phyloP scores from a whole-genome alignment of 1,284 basidiomycete species.

The Rhodotorula mucilaginosa region DNA sequence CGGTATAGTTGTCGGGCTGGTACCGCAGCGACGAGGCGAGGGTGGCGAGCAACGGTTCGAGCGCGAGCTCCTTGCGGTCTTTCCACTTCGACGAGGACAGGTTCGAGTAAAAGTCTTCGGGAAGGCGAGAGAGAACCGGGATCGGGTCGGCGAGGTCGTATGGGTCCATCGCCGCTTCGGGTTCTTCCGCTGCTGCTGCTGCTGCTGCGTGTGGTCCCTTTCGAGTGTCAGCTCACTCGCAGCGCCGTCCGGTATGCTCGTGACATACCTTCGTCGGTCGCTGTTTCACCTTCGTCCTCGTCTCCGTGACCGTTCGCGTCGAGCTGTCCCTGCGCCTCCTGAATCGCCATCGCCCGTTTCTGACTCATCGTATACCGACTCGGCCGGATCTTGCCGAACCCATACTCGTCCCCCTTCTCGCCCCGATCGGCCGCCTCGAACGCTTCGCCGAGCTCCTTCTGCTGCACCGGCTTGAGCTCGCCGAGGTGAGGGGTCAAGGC shows the following conservation, averaged over 20 bases:
- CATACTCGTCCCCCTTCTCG: conserved; percentile 64
- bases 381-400: conserved; percentile 75
- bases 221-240: conserved; percentile 8
- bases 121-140: conserved; percentile 71
- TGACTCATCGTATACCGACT: conserved; percentile 75
- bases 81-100: conserved; percentile 96
- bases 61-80: conserved; percentile 80
- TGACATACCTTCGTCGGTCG: conserved; percentile 12
- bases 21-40: conserved; percentile 65
- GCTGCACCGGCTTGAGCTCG: conserved; percentile 98
- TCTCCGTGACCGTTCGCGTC: conserved; percentile 45
- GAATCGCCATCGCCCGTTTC: conserved; percentile 59
- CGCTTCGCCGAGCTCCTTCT: conserved; percentile 88
- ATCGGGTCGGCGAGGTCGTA: conserved; percentile 79
- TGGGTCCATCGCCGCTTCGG: conserved; percentile 60
- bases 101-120: conserved; percentile 67
- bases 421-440: conserved; percentile 73
- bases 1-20: conserved; percentile 69
- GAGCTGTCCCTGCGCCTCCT: conserved; percentile 44
- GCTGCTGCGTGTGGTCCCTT: conserved; percentile 47
- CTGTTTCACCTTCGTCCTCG: conserved; percentile 46
- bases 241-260: not conserved
- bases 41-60: conserved; percentile 77
- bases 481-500: conserved; percentile 78
- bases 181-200: conserved; percentile 49